These are phyloP conservation scores for Fusarium dimerum DNA, from an alignment of 2,329 filamentous ascomycete genomes.

Conservation along the genomic window DNA sequence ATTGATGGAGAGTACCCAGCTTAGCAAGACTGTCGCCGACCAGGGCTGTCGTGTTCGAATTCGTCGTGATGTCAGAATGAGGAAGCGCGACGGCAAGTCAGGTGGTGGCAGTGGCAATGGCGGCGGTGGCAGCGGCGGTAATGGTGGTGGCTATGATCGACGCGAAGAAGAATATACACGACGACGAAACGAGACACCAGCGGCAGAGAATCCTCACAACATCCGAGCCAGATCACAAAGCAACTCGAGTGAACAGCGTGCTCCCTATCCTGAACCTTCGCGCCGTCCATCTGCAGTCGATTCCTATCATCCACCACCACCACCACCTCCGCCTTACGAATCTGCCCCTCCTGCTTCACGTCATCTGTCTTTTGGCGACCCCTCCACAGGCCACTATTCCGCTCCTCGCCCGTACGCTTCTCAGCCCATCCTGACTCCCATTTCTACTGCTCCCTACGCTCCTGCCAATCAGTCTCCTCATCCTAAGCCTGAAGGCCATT, in stretches of 20 bases:
- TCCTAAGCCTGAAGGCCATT: slow-evolving; percentile 42
- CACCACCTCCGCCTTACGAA: slow-evolving; percentile 39
- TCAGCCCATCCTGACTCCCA: slow-evolving; percentile 35
- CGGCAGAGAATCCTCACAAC: slow-evolving; percentile 33
- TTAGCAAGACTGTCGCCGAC: slow-evolving; percentile 91
- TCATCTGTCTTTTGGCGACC: slow-evolving; percentile 40
- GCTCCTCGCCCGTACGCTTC: slow-evolving; percentile 40
- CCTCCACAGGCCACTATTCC: slow-evolving; percentile 35
- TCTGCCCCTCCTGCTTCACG: slow-evolving; percentile 28
- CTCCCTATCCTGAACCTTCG: slow-evolving; percentile 43
- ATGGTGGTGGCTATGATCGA: slow-evolving; percentile 48
- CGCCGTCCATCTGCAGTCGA: slow-evolving; percentile 52
- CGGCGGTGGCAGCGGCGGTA: too few species aligned
- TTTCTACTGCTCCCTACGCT: slow-evolving; percentile 37
- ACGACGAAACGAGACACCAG: slow-evolving; percentile 39
- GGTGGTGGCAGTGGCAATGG: slow-evolving; percentile 42
- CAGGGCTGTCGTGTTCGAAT: slow-evolving; percentile 97
- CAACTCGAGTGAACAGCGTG: slow-evolving; percentile 54
- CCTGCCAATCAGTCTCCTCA: slow-evolving; percentile 44
- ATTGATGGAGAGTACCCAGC: slow-evolving; percentile 80
- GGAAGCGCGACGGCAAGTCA: slow-evolving; percentile 74
- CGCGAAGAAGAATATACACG: slow-evolving; percentile 65
- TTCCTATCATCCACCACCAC: slow-evolving; percentile 40
- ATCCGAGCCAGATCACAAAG: slow-evolving; percentile 60
- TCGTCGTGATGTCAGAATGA: slow-evolving; percentile 89